Evolutionary conservation across 768 basidiomycete species (phyloP).

Genomic region (Tulasnella sp.): DNA sequence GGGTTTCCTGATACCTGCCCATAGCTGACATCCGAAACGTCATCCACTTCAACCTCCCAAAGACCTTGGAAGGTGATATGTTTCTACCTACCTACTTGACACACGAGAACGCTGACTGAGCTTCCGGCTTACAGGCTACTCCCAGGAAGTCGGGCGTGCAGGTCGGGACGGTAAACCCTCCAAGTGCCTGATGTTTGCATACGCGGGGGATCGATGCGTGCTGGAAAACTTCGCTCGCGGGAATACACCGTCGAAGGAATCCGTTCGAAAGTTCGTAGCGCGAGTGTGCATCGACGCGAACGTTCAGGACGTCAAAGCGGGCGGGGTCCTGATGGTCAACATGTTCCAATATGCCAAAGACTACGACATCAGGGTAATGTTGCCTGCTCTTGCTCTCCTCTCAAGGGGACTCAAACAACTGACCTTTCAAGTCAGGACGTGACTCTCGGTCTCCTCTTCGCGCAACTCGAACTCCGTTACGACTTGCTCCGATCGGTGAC

Average conservation of each 20-base stretch:
- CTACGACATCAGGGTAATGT: slow-evolving; percentile 32
- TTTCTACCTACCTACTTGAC: not conserved
- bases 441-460: slow-evolving; percentile 35
- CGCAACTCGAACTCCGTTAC: slow-evolving; percentile 38
- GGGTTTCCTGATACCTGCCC: too few species aligned
- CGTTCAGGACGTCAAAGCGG: slow-evolving; percentile 1
- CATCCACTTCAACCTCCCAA: slow-evolving; percentile 33
- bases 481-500: slow-evolving; percentile 35
- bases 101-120: not conserved
- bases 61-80: slow-evolving; percentile 34
- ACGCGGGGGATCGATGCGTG: slow-evolving; percentile 32
- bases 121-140: slow-evolving; percentile 17
- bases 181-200: slow-evolving; percentile 36
- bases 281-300: slow-evolving; percentile 17
- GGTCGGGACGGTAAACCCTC: slow-evolving; percentile 34
- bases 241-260: slow-evolving; percentile 32
- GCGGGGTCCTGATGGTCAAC: slow-evolving; percentile 15
- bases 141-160: slow-evolving; percentile 37
- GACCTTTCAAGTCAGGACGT: slow-evolving; percentile 26
- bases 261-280: slow-evolving; percentile 16
- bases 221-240: slow-evolving; percentile 40
- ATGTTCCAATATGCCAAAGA: slow-evolving; percentile 11
- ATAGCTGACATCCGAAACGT: slow-evolving; percentile 23
- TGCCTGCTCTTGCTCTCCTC: not conserved
- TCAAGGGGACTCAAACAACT: not conserved